Base-by-base conservation (phyloP, 257 asterid genomes). In the Fraxinus pennsylvanica region DNA sequence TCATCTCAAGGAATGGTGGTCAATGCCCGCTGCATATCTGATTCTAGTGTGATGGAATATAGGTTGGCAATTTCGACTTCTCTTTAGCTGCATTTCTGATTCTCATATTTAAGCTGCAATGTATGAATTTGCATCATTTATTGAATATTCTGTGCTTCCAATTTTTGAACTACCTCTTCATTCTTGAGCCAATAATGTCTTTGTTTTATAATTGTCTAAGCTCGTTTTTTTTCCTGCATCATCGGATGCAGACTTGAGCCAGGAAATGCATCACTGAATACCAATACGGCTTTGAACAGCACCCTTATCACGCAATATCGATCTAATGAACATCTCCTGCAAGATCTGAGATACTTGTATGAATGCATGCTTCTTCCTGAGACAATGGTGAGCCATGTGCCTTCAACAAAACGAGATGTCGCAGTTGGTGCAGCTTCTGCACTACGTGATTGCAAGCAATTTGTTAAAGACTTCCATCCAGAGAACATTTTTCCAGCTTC, bases 371-470 rank as follows among this genome's bases (percentile, higher is more conserved):
- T 95, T 71, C 84, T 68, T 76, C 99, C 99, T 3, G 87, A 80
- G 76, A 86, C 94, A 6, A 77, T 89, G 89, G 87, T 76, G n/a
- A 70, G 33, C 15, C 78, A 88, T 68, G 47, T 91, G 15, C 87
- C 94, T 45, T 84, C 83, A 36, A 69, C 87, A 10, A 88, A 77
- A 76, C 82, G 90, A 78, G 84, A 82, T n/a, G 71, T 82, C 15
- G 90, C 88, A 13, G 77, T 84, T 43, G 76, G 74, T 73, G 84
- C 96, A 3, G 97, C 97, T 38, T 82, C 80, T 12, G 90, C 78
- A 0, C 86, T 95, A 66, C 89, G 91, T 22, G 98, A 95, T 69
- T 91, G 98, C 90, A 95, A 95, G 86, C 97, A 95, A 87, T 95
- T 95, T 71, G 84, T 93, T 78, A 95, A 93, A 77, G 93, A 88